Evolutionary conservation across 2,329 filamentous ascomycete genomes (phyloP).

Genomic region (Thelonectria discophora): DNA sequence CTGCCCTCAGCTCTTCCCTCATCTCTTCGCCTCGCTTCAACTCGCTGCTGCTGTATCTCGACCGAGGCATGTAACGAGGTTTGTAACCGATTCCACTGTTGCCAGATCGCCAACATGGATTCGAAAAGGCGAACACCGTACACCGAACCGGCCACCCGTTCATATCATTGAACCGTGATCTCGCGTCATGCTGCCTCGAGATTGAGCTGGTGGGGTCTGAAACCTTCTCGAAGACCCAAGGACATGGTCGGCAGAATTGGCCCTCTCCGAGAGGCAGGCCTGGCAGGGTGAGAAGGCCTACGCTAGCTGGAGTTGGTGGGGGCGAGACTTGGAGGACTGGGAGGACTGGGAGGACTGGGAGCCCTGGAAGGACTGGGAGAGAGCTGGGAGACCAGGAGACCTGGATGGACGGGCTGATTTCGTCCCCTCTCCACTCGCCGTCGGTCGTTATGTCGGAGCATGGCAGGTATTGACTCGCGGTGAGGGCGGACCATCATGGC

Average conservation of each 20-base stretch:
- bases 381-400: slow-evolving; percentile 12
- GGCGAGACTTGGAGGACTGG: slow-evolving; percentile 17
- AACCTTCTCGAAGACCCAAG: slow-evolving; percentile 46
- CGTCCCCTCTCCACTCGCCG: slow-evolving; percentile 24
- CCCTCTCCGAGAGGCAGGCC: slow-evolving; percentile 23
- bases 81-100: slow-evolving; percentile 20
- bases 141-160: slow-evolving; percentile 34
- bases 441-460: slow-evolving; percentile 33
- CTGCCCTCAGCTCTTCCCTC: too few species aligned
- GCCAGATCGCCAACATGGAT: slow-evolving; percentile 41
- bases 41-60: neutral
- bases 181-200: slow-evolving; percentile 38
- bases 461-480: slow-evolving; percentile 38
- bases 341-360: too few species aligned
- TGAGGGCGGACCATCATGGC: slow-evolving; percentile 34
- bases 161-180: slow-evolving; percentile 41
- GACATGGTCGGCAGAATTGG: slow-evolving; percentile 44
- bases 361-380: too few species aligned
- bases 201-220: slow-evolving; percentile 37
- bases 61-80: slow-evolving; percentile 20
- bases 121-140: slow-evolving; percentile 26
- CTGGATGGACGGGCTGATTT: slow-evolving; percentile 39
- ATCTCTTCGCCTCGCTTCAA: neutral
- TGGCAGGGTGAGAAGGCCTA: slow-evolving; percentile 34
- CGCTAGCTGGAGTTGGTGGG: slow-evolving; percentile 26